A percentile compares a stretch with the other conserved stretches of the same genome.
Conservation (phyloP, 441 rosid genomes). For the Euphorbia schlechtendalii region DNA sequence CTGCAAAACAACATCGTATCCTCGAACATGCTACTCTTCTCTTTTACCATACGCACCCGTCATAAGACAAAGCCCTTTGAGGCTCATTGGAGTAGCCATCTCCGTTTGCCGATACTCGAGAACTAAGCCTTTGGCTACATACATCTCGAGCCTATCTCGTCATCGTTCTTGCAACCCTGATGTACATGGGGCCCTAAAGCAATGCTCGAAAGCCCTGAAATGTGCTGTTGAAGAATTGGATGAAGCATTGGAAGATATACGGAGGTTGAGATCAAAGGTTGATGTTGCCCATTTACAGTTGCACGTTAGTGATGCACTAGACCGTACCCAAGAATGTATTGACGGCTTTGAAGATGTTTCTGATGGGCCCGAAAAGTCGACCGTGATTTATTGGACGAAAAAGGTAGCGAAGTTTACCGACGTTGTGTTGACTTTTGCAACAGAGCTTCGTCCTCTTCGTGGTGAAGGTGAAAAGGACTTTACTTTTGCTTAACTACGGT, state of each 20-base stretch:
- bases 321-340: constrained; percentile 76
- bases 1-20: constrained; percentile 70
- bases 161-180: constrained; percentile 46
- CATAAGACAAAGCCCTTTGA: constrained; percentile 41
- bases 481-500: neutral
- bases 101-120: constrained; percentile 38
- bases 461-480: too few relatives aligned
- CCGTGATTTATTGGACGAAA: constrained; percentile 35
- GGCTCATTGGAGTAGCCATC: constrained; percentile 57
- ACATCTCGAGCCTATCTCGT: constrained; percentile 50
- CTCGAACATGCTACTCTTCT: constrained; percentile 61
- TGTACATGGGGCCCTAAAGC: constrained; percentile 52
- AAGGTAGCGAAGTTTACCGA: constrained; percentile 54
- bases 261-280: constrained; percentile 36
- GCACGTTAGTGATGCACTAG: constrained; percentile 86
- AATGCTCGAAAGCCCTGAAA: constrained; percentile 58
- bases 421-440: constrained; percentile 57
- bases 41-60: constrained; percentile 48
- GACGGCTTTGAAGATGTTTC: constrained; percentile 59
- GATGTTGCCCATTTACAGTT: constrained; percentile 75
- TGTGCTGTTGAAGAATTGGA: constrained; percentile 76
- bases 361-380: constrained; percentile 38
- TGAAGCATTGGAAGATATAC: constrained; percentile 68
- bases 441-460: neutral
- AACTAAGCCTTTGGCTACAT: constrained; percentile 38